phyloP scores from a whole-genome alignment of 306 rosid genomes.

The Cajanus cajan region DNA sequence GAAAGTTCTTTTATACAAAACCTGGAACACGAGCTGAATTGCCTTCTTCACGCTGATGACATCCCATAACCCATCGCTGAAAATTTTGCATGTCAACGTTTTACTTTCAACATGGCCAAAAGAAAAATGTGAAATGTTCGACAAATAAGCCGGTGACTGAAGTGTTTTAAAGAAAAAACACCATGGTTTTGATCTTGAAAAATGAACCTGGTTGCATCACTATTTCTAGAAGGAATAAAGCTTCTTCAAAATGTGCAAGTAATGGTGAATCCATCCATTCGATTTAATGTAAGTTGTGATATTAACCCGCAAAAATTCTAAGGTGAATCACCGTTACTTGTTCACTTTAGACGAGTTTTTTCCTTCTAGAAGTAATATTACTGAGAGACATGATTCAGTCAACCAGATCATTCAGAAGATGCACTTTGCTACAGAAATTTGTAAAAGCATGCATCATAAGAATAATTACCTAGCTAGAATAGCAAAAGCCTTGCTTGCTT shows the following conservation, averaged over 20 bases:
- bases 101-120: background rate
- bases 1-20: slow-evolving; percentile 22
- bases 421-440: slow-evolving; percentile 2
- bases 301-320: background rate
- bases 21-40: slow-evolving; percentile 77
- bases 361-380: background rate
- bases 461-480: slow-evolving; percentile 81
- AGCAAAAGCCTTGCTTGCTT: slow-evolving; percentile 62
- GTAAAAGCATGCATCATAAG: slow-evolving; percentile 26
- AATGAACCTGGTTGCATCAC: slow-evolving; percentile 2
- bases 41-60: slow-evolving; percentile 77
- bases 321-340: background rate
- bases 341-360: background rate
- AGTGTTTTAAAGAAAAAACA: background rate
- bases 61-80: slow-evolving; percentile 98
- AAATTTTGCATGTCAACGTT: slow-evolving; percentile 31
- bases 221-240: slow-evolving; percentile 21
- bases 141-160: background rate
- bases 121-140: background rate
- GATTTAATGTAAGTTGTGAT: background rate
- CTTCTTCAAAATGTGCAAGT: background rate
- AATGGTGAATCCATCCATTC: background rate
- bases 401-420: background rate
- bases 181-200: background rate
- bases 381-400: background rate